Conservation (phyloP, 1,284 basidiomycete genomes). For the Rhodotorula sp. region DNA sequence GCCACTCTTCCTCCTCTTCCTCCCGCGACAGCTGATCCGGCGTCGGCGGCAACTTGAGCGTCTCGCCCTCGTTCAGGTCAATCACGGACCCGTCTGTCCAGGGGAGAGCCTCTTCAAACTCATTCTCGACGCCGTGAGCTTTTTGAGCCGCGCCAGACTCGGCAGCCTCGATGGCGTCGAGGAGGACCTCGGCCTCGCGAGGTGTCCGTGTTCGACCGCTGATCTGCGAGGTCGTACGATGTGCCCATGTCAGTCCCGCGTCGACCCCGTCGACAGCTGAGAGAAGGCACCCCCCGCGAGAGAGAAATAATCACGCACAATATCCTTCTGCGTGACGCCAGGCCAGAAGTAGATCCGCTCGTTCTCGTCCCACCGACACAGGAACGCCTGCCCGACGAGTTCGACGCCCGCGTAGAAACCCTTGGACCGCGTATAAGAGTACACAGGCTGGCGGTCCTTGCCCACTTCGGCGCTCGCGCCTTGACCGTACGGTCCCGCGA, state of each 20-base stretch:
- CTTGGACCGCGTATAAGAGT: slow-evolving; percentile 49
- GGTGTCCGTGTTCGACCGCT: slow-evolving; percentile 54
- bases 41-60: slow-evolving; percentile 54
- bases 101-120: slow-evolving; percentile 31
- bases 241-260: background rate
- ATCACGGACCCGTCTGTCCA: slow-evolving; percentile 29
- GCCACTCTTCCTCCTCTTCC: slow-evolving; percentile 47
- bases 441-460: slow-evolving; percentile 51
- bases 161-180: slow-evolving; percentile 55
- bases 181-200: slow-evolving; percentile 51
- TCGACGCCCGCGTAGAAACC: slow-evolving; percentile 53
- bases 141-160: slow-evolving; percentile 56
- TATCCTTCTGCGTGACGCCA: slow-evolving; percentile 52
- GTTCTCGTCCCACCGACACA: slow-evolving; percentile 13
- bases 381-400: slow-evolving; percentile 54
- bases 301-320: slow-evolving; percentile 45
- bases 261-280: background rate
- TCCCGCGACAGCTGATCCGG: slow-evolving; percentile 50
- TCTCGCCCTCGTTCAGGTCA: slow-evolving; percentile 49
- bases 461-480: slow-evolving; percentile 55
- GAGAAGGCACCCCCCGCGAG: too few relatives aligned
- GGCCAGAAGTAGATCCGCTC: slow-evolving; percentile 49
- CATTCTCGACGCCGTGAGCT: slow-evolving; percentile 44
- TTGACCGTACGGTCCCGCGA: slow-evolving; percentile 56
- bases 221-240: background rate